Base-by-base conservation (phyloP, 2,329 filamentous ascomycete genomes). In the Epichloe scottii region DNA sequence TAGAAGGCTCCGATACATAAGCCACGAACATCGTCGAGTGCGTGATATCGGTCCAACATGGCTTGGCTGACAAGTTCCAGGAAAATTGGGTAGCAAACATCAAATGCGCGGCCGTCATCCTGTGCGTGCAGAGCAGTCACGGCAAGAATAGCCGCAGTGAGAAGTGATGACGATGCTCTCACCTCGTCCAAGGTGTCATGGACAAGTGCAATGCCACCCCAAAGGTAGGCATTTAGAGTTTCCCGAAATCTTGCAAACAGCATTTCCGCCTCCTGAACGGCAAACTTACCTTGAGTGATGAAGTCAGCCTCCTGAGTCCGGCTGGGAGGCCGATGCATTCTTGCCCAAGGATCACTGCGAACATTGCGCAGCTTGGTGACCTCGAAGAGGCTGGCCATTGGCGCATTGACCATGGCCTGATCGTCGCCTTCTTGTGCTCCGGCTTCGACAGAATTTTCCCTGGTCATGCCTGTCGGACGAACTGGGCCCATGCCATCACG, bases 1-100 rank as follows among this genome's bases (percentile, higher is more conserved):
- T 79, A 84, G 56, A 84, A 84, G 1, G 80, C 78, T 4, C 76
- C 81, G 23, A 84, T 76, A 54, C 77, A 81, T 3, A 84, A 70
- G 1, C 74, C 81, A 6, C 79, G 74, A 38, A 84, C 71, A 52
- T 78, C 76, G 54, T 83, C 79, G 15, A 78, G 61, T 12, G 74
- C 76, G 45, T 81, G 62, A 43, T 64, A 63, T 0, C 63, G 71
- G 40, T 78, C 75, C 54, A 83, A 77, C 59, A 81, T 77, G 53
- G 77, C 76, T 33, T 68, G 72, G 15, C 76, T 75, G 43, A 81
- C 75, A 2, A 82, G 69, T 4, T 73, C 69, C 2, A 78, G 71
- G 55, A 82, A 81, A 53, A 81, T 76, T 49, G 69, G 69, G 58
- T 78, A 81, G 59, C 79, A 81, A 2, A 68, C 65, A 46, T 77